Base-by-base conservation (phyloP, 225 moss, liverwort and hornwort genomes). In the Sphagnum contortum region DNA sequence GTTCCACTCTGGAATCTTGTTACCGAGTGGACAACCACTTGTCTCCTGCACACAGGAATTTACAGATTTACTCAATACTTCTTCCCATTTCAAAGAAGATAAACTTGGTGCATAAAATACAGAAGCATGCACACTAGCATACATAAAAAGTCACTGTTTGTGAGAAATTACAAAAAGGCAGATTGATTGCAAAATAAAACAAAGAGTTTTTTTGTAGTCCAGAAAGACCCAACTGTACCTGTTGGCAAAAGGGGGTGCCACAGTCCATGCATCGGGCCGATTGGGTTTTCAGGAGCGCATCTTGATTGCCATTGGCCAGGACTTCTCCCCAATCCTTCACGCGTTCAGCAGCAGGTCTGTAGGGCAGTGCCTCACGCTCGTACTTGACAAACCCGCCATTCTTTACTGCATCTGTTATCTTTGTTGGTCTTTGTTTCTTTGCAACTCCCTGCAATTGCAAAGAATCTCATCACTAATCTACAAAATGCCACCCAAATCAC, bases 1-100 rank as follows among this genome's bases (percentile, higher is more conserved):
- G 57, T 90, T 90, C 90, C 90, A 88, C 80, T 90, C 90, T 3
- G 92, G 89, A 69, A 90, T 90, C 63, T 93, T 93, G 67, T 93
- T 93, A 50, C 89, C 92, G 5, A 93, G 64, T 3, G 89, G 89
- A 79, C 89, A 93, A 48, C 88, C 88, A 55, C 83, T 88, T n/a
- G 66, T 83, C 61, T 89, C 89, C 92, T 91, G 84, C 61, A 57
- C 45, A 29, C 29, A 29, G 29, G 1, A 29, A 29, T 29, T 29
- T 29, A 29, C 29, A 29, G 1, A 29, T 29, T 29, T n/a, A 9
- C 9, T 56, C 55, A 56, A 56, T 9, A 56, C 10, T 9, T 9
- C 55, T 56, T n/a, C 10, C 9, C 55, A 56, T 56, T n/a, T 9
- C 55, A 9, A 2, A n/a, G 55, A 56, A 56, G 55, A 2, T 56